These are phyloP conservation scores for Arctium lappa DNA, from an alignment of 129 eudicot species.

Conservation along the genomic window DNA sequence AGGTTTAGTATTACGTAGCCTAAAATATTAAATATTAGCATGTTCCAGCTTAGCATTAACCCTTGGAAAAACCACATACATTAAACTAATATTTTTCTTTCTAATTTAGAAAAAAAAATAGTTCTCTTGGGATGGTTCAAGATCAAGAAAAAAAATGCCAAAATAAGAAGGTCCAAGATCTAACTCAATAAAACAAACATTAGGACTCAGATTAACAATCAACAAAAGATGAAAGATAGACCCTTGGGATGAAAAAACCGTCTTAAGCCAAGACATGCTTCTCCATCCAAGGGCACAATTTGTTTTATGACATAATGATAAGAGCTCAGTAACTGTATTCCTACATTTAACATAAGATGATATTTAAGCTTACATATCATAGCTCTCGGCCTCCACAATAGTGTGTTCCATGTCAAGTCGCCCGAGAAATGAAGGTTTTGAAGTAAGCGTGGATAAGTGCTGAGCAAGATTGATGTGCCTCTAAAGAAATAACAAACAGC, in stretches of 20 bases:
- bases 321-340: not conserved
- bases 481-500: slow-evolving; percentile 38
- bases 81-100: not conserved
- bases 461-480: slow-evolving; percentile 99
- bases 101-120: not conserved
- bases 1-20: not conserved
- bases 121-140: too few species aligned
- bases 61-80: not conserved
- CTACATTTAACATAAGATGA: not conserved
- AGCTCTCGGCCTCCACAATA: slow-evolving; percentile 90
- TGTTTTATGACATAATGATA: not conserved
- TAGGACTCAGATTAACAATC: not conserved
- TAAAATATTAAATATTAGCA: not conserved
- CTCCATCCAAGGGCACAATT: not conserved
- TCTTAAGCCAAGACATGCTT: not conserved
- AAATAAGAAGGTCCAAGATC: not conserved
- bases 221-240: not conserved
- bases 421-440: slow-evolving; percentile 79
- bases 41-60: not conserved
- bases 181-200: not conserved
- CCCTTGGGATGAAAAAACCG: not conserved
- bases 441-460: slow-evolving; percentile 78
- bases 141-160: not conserved
- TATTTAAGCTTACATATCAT: slow-evolving; percentile 69
- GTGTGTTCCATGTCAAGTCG: slow-evolving; percentile 98